phyloP scores from a whole-genome alignment of 495 filamentous ascomycete genomes.

The Lepraria neglecta region DNA sequence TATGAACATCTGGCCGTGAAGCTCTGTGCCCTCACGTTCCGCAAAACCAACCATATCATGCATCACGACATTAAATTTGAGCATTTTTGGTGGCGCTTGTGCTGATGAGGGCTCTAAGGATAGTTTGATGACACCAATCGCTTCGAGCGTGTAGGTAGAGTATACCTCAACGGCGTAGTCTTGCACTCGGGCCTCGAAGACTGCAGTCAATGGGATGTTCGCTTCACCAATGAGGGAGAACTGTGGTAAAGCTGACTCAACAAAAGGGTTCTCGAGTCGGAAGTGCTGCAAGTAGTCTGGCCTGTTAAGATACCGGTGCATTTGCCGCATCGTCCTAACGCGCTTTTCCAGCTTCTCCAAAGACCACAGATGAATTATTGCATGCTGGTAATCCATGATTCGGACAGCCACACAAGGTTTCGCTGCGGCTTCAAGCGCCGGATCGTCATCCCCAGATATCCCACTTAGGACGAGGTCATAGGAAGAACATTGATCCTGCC shows the following conservation, averaged over 20 bases:
- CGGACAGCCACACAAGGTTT: constrained; percentile 91
- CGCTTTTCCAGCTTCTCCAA: constrained; percentile 84
- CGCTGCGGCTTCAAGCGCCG: constrained; percentile 68
- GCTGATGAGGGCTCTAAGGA: constrained; percentile 92
- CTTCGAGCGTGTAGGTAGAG: constrained; percentile 86
- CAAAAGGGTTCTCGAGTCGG: constrained; percentile 64
- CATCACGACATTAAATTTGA: constrained; percentile 99
- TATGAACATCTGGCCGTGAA: constrained; percentile 93
- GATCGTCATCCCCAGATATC: constrained; percentile 81
- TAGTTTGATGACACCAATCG: constrained; percentile 80
- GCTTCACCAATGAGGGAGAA: constrained; percentile 92
- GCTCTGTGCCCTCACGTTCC: constrained; percentile 89
- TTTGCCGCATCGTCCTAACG: constrained; percentile 85
- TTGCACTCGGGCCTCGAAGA: constrained; percentile 91
- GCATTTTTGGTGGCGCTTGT: constrained; percentile 79
- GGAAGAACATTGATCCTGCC: constrained; percentile 81
- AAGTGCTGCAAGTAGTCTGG: constrained; percentile 80
- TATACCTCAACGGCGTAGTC: constrained; percentile 86
- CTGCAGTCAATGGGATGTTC: constrained; percentile 85
- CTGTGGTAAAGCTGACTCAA: constrained; percentile 80
- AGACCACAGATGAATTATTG: constrained; percentile 89
- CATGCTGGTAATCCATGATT: constrained; percentile 84
- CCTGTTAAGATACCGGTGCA: constrained; percentile 91
- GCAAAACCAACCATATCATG: constrained; percentile 94
- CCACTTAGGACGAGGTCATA: constrained; percentile 95